Evolutionary conservation across 331 rosid genomes (phyloP), one percentile per base, ranked within the genome.

Genomic region (Stylosanthes scabra): DNA sequence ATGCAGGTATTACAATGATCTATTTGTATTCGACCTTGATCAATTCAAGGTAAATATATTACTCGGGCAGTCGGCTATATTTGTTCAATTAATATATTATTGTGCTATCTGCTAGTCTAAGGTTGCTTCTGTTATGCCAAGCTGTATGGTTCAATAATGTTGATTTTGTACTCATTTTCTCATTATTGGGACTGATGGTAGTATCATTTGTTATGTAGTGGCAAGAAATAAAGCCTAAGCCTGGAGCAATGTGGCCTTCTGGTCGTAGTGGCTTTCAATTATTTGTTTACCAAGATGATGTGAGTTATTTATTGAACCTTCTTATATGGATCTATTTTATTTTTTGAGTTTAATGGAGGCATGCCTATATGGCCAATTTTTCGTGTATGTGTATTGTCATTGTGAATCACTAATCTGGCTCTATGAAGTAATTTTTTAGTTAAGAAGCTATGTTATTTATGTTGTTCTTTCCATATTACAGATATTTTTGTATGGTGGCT

Each of bases 161-260:
- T 70, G 70, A 59, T 77, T 12, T 71, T 15, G 5, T 41, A 29
- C 69, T 27, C 61, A 29, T 44, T 55, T 41, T 20, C 69, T 27
- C 61, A 29, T 44, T 55, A 58, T 27, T 45, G 54, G 59, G 3
- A 14, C 59, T 62, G 61, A 72, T 2, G 37, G 62, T 74, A 44
- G 46, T 80, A 51, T 66, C 68, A 77, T 81, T 75, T 80, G 56
- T 77, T 70, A 70, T 85, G 66, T 37, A 94, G 99, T 94, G 99
- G 99, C 97, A 89, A 88, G 99, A 94, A 86, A 84, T 91, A 80
- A 91, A 90, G 88, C 93, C 99, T 42, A 80, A 83, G 83, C 99
- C 96, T 44, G 99, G 97, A 76, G 87, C 97, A 51, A 76, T 94
- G 93, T 94, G 99, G 97, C 99, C 99, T 51, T 86, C 88, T 87